Evolutionary conservation across 257 asterid species (phyloP).

Genomic region (Fraxinus quadrangulata): DNA sequence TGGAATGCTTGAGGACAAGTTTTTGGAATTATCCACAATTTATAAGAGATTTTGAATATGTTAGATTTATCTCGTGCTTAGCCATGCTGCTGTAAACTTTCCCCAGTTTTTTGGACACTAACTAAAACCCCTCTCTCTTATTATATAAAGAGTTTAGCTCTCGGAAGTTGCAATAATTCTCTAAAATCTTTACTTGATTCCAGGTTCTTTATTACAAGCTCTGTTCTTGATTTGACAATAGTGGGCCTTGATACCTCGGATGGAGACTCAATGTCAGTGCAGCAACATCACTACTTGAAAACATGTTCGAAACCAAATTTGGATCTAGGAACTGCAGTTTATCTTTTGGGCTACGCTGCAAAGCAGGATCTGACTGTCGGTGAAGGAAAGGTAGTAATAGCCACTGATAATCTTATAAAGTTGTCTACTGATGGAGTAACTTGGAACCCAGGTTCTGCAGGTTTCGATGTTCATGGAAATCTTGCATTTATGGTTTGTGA

Average conservation of each 20-base stretch:
- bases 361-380: conserved; percentile 75
- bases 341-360: conserved; percentile 75
- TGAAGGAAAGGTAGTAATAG: conserved; percentile 92
- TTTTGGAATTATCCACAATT: not conserved
- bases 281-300: conserved; percentile 70
- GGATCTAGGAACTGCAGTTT: conserved; percentile 78
- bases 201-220: conserved; percentile 96
- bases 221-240: conserved; percentile 91
- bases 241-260: conserved; percentile 89
- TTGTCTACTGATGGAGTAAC: conserved; percentile 76
- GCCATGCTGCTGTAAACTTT: not conserved
- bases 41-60: not conserved
- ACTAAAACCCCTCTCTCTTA: not conserved
- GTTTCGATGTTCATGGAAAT: conserved; percentile 88
- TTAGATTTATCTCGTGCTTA: not conserved
- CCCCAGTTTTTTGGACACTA: not conserved
- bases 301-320: conserved; percentile 77
- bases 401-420: conserved; percentile 95
- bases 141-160: not conserved
- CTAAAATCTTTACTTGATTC: conserved; percentile 25
- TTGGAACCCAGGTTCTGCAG: conserved; percentile 97
- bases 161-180: not conserved
- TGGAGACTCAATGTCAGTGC: conserved; percentile 68
- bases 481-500: conserved; percentile 98
- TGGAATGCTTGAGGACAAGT: not conserved